A percentile compares a stretch with the other conserved stretches of the same genome.
Conservation (phyloP, 169 alveolate species). For the Pseudocohnilembus persalinus region DNA sequence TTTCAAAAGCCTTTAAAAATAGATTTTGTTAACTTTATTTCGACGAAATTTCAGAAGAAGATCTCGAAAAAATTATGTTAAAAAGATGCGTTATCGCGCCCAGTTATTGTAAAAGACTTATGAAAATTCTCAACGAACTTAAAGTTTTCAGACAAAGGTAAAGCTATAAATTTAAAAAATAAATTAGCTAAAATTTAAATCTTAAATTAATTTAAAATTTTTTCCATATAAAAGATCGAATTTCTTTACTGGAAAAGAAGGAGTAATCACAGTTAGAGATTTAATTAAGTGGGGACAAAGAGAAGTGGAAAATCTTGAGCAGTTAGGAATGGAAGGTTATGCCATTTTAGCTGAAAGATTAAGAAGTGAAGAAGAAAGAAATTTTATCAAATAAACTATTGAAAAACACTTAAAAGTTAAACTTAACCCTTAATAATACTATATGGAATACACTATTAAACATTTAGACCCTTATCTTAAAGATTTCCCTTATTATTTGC, state of each 20-base stretch:
- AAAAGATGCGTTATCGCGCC: conserved; percentile 95
- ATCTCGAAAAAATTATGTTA: conserved; percentile 91
- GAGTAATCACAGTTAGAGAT: conserved; percentile 98
- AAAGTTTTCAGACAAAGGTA: conserved; percentile 85
- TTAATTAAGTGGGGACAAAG: conserved; percentile 98
- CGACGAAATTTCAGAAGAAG: conserved; percentile 92
- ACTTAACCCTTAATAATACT: conserved; percentile 37
- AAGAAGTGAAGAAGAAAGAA: conserved; percentile 72
- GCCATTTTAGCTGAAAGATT: conserved; percentile 83
- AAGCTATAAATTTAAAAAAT: no score
- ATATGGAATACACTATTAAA: conserved; percentile 34
- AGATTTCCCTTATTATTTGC: conserved; percentile 12
- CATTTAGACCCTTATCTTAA: conserved; percentile 6
- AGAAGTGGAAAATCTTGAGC: conserved; percentile 55
- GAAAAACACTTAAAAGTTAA: conserved; percentile 62
- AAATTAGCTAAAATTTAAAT: no score
- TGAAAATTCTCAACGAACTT: conserved; percentile 91
- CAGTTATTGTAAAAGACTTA: conserved; percentile 92
- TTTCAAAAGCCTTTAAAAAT: conserved; percentile 98
- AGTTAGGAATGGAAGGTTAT: conserved; percentile 81
- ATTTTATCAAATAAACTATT: conserved; percentile 66
- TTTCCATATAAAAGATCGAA: no score
- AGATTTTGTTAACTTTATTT: conserved; percentile 96
- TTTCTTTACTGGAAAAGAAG: conserved; percentile 78
- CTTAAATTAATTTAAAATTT: no score